Evolutionary conservation across 2,329 filamentous ascomycete genomes (phyloP).

Genomic region (Clonostachys chloroleuca): DNA sequence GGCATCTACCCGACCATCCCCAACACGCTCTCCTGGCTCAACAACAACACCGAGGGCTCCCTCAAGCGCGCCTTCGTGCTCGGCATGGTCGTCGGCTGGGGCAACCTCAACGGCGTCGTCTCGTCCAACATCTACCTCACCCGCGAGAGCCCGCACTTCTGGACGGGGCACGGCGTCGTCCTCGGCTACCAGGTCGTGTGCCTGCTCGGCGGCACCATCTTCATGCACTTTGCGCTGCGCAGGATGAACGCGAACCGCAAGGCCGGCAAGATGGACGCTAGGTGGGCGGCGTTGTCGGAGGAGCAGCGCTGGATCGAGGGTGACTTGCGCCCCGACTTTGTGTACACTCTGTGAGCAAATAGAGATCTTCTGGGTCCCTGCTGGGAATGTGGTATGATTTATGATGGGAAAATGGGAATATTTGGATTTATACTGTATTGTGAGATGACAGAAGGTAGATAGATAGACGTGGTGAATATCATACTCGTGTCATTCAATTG

Average conservation of each 20-base stretch:
- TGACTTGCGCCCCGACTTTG: constrained; percentile 66
- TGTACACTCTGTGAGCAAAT: constrained; percentile 54
- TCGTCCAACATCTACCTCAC: constrained; percentile 71
- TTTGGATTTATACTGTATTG: too few relatives aligned
- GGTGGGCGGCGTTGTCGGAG: constrained; percentile 57
- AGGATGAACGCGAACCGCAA: constrained; percentile 65
- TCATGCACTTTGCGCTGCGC: constrained; percentile 58
- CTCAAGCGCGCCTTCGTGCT: constrained; percentile 51
- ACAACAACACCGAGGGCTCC: constrained; percentile 51
- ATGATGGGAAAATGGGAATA: too few relatives aligned
- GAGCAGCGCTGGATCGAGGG: constrained; percentile 63
- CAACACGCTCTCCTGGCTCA: constrained; percentile 51
- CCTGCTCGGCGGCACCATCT: constrained; percentile 62
- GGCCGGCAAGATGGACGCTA: constrained; percentile 59
- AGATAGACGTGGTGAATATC: too few relatives aligned
- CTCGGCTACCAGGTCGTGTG: constrained; percentile 69
- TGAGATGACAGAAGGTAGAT: too few relatives aligned
- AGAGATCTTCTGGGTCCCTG: too few relatives aligned
- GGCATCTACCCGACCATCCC: constrained; percentile 48
- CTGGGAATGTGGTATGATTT: too few relatives aligned
- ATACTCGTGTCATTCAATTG: too few relatives aligned
- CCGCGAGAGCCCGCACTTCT: constrained; percentile 56
- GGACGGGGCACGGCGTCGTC: constrained; percentile 69
- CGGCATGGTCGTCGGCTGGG: constrained; percentile 46
- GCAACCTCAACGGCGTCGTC: constrained; percentile 26